A percentile compares a stretch with the other conserved stretches of the same genome.
These are phyloP conservation scores for Phytophthora hibernalis DNA, from an alignment of 352 stramenopile species.

Conservation along the genomic window DNA sequence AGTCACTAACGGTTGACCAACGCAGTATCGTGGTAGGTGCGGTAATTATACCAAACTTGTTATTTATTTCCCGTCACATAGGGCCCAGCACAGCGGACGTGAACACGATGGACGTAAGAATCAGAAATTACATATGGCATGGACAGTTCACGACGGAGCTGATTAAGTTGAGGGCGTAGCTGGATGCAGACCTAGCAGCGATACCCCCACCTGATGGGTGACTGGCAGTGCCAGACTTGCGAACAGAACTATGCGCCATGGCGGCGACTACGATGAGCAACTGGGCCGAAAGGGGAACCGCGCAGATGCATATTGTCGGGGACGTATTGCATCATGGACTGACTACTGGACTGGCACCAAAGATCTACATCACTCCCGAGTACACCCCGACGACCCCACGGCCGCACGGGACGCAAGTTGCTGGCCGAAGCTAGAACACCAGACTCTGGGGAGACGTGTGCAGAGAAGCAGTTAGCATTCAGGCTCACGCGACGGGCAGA, in stretches of 20 bases:
- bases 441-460: no score
- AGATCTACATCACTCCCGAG: no score
- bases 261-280: not conserved
- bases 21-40: no score
- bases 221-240: not conserved
- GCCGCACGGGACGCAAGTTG: no score
- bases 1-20: no score
- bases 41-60: not conserved
- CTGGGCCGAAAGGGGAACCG: not conserved
- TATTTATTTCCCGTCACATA: not conserved
- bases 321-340: no score
- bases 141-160: not conserved
- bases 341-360: no score
- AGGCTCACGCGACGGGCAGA: no score
- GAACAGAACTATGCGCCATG: not conserved
- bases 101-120: not conserved
- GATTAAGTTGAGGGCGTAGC: not conserved
- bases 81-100: not conserved
- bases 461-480: no score
- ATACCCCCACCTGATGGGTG: not conserved
- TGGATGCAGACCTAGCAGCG: not conserved
- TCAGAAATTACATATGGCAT: not conserved
- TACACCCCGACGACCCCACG: no score
- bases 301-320: not conserved
- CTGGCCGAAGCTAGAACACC: no score